A percentile compares a stretch with the other conserved stretches of the same genome.
These are phyloP conservation scores for Pistacia atlantica DNA, from an alignment of 345 rosid species.

Conservation along the genomic window DNA sequence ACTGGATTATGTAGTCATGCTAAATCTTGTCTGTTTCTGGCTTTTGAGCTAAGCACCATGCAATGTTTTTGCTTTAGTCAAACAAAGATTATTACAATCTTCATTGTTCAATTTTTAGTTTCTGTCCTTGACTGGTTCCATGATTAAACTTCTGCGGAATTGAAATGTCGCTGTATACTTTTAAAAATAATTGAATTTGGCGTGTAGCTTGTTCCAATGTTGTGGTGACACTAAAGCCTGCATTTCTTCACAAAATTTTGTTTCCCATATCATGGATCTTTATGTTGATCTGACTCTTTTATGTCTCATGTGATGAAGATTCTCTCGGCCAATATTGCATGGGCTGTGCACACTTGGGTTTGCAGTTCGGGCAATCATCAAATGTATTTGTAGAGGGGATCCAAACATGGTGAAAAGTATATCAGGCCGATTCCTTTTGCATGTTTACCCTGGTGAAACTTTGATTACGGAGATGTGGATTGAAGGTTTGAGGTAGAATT, in stretches of 20 bases:
- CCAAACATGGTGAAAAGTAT: constrained; percentile 57
- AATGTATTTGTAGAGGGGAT: constrained; percentile 74
- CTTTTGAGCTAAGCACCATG: neutral
- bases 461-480: constrained; percentile 88
- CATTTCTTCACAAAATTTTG: neutral
- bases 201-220: no score
- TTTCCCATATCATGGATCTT: neutral
- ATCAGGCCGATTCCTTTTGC: constrained; percentile 74
- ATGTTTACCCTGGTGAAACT: constrained; percentile 85
- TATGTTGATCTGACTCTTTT: constrained; percentile 25
- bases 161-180: neutral
- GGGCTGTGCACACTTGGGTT: constrained; percentile 87
- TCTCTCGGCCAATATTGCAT: constrained; percentile 84
- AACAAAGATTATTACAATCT: neutral
- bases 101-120: neutral
- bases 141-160: neutral
- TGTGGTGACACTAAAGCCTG: neutral
- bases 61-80: neutral
- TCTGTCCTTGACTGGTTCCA: neutral
- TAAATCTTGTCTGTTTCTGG: neutral
- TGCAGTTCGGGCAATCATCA: constrained; percentile 79
- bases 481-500: constrained; percentile 61
- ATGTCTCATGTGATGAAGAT: constrained; percentile 37
- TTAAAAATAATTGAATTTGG: neutral
- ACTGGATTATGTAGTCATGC: neutral